phyloP scores from a whole-genome alignment of 345 rosid species.

The Turritis glabra region DNA sequence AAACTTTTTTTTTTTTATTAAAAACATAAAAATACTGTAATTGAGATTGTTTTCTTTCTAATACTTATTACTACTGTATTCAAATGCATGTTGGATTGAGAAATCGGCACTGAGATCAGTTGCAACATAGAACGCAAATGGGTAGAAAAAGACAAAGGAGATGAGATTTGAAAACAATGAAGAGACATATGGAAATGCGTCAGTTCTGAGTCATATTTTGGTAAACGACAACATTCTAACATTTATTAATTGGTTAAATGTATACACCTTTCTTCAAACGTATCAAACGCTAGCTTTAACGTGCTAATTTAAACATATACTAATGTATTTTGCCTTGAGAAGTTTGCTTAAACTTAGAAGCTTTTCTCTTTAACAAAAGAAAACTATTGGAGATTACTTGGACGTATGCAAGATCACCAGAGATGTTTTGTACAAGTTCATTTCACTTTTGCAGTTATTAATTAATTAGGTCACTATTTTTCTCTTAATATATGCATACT shows the following conservation, averaged over 20 bases:
- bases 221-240: conserved; percentile 25
- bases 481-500: not conserved
- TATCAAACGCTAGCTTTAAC: conserved; percentile 4
- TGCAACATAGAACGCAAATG: conserved; percentile 20
- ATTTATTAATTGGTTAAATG: not conserved
- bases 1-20: too few relatives aligned
- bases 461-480: not conserved
- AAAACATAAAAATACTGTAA: too few relatives aligned
- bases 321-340: not conserved
- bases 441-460: not conserved
- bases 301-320: not conserved
- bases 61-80: not conserved
- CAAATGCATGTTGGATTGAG: not conserved
- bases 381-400: not conserved
- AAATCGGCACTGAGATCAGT: not conserved
- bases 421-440: not conserved
- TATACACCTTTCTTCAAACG: not conserved
- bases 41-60: not conserved
- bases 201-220: conserved; percentile 30
- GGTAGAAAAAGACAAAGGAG: conserved; percentile 20
- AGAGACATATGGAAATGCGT: conserved; percentile 14
- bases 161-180: conserved; percentile 8
- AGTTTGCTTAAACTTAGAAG: not conserved
- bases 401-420: not conserved
- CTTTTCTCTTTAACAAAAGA: not conserved